Conservation (phyloP, 345 rosid species). For the Euphorbia lathyris region DNA sequence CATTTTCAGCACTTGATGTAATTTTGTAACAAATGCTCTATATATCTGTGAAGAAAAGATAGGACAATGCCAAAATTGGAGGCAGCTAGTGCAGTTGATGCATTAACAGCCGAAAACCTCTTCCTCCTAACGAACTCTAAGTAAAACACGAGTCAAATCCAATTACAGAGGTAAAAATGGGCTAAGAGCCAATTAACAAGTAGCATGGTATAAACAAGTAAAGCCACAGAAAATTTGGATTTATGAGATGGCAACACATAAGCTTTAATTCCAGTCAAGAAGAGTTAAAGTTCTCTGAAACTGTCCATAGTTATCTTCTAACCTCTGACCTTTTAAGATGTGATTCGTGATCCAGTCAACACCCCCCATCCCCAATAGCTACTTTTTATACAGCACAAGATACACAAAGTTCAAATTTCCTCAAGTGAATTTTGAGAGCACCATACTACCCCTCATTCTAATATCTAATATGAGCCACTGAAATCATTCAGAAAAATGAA, state of each 20-base stretch:
- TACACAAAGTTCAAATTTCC: neutral
- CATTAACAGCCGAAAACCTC: neutral
- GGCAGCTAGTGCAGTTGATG: neutral
- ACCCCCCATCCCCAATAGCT: neutral
- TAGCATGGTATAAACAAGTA: slow-evolving; percentile 6
- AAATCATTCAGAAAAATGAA: neutral
- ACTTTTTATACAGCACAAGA: neutral
- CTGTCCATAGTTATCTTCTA: neutral
- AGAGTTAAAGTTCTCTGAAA: neutral
- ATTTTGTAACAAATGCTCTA: neutral
- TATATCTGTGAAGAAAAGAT: slow-evolving; percentile 2
- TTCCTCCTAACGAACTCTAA: neutral
- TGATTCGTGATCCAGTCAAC: neutral
- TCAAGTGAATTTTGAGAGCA: neutral
- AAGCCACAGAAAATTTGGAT: neutral
- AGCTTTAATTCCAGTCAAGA: neutral
- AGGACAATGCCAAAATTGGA: neutral
- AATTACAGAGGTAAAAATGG: neutral
- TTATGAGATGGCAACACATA: neutral
- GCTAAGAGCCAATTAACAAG: neutral
- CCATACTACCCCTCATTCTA: neutral
- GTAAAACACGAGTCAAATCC: neutral
- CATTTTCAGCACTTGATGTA: neutral
- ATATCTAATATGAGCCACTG: neutral
- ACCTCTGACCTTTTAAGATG: neutral